Base-by-base conservation (phyloP, 768 basidiomycete species). In the Xerocomellus chrysenteron region DNA sequence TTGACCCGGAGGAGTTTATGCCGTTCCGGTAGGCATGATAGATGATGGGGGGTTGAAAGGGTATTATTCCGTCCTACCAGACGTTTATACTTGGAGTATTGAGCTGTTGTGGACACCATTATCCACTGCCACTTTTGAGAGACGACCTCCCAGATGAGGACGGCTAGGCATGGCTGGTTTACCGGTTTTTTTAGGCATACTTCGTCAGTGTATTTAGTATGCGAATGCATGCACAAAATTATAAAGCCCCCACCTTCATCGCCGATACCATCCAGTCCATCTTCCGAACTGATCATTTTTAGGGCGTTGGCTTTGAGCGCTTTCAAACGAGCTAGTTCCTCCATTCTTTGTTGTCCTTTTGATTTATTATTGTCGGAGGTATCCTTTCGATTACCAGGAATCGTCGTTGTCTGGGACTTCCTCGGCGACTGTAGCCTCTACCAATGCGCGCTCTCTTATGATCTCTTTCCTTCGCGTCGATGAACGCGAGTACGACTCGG, bases 291-390 rank as follows among this genome's bases (percentile, higher is more conserved):
- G 41, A 96, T 83, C 61, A 77, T 76, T 69, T 88, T 91, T 61
- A 94, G 74, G 63, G 97, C 94, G 58, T 87, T 85, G 78, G 87
- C 82, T 75, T 93, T 92, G n/a, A 98, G 78, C 11, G 81, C 78
- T 71, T 91, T 92, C 58, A 98, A 69, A 42, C 90, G 81, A 63
- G 83, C 84, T 14, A 95, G 83, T 60, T 94, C 90, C 62, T 94
- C 94, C 64, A 80, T 85, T 52, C 55, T 57, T 30, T 64, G 66
- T 36, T 68, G 64, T 42, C 41, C 66, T 46, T 61, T 64, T 4
- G 61, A 62, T 24, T 52, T 61, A 32, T 49, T 64, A 41, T 58
- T 77, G 64, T 82, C 82, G n/a, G 93, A 84, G 62, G 89, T 85
- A 61, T 94, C 92, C 65, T 82, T 46, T 19, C 43, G 2, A 37